phyloP scores from a whole-genome alignment of 805 yeast genomes.

The Nakazawaea holstii region DNA sequence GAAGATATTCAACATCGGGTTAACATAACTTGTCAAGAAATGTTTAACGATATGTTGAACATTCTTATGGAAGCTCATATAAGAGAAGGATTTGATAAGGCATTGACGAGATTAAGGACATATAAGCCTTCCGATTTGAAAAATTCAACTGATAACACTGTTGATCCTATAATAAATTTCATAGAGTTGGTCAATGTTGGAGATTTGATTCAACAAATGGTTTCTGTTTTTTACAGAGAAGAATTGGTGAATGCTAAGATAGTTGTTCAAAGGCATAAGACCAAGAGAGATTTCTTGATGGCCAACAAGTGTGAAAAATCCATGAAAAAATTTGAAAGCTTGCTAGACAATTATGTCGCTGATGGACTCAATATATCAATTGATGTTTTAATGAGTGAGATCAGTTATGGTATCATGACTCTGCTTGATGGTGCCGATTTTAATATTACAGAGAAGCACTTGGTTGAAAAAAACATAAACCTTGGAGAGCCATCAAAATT shows the following conservation, averaged over 20 bases:
- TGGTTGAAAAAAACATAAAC: slow-evolving; percentile 15
- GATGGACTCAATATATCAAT: slow-evolving; percentile 91
- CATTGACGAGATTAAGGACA: slow-evolving; percentile 60
- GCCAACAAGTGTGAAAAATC: slow-evolving; percentile 72
- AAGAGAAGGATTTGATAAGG: slow-evolving; percentile 79
- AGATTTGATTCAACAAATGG: slow-evolving; percentile 87
- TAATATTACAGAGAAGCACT: slow-evolving; percentile 28
- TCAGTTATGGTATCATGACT: slow-evolving; percentile 26
- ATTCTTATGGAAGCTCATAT: slow-evolving; percentile 70
- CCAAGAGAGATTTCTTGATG: slow-evolving; percentile 71
- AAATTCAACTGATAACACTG: slow-evolving; percentile 25
- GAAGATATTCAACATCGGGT: slow-evolving; percentile 27
- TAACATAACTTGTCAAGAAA: slow-evolving; percentile 39
- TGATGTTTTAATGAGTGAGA: slow-evolving; percentile 78
- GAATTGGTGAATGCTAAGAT: slow-evolving; percentile 58
- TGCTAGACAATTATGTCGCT: slow-evolving; percentile 85
- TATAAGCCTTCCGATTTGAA: slow-evolving; percentile 54
- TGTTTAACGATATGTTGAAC: slow-evolving; percentile 62
- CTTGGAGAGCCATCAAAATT: slow-evolving; percentile 45
- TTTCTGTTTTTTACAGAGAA: slow-evolving; percentile 83
- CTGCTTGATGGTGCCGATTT: slow-evolving; percentile 43
- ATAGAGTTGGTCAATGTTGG: slow-evolving; percentile 91
- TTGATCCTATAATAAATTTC: slow-evolving; percentile 83
- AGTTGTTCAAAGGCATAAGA: slow-evolving; percentile 37
- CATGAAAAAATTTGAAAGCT: slow-evolving; percentile 55